Conservation (phyloP, 2,329 filamentous ascomycete genomes). For the Paracamarosporium sp. region DNA sequence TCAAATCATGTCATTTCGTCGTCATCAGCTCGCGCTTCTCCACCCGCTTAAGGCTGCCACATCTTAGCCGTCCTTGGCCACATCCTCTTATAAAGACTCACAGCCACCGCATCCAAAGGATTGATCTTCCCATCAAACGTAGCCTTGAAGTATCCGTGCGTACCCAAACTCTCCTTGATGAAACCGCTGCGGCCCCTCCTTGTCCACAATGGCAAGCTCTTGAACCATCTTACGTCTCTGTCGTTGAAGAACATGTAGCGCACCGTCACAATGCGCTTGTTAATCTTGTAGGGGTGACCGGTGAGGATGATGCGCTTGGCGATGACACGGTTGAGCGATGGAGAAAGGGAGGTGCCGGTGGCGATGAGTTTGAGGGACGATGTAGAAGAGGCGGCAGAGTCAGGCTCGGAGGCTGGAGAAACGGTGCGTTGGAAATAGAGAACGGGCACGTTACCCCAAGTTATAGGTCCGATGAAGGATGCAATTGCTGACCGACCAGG, state of each 20-base stretch:
- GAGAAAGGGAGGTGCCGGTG: slow-evolving; percentile 85
- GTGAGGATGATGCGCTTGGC: slow-evolving; percentile 94
- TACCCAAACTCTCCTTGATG: slow-evolving; percentile 93
- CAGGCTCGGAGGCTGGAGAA: slow-evolving; percentile 22
- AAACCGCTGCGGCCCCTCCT: slow-evolving; percentile 85
- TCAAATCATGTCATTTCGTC: slow-evolving; percentile 5
- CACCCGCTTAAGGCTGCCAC: slow-evolving; percentile 37
- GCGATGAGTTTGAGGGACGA: slow-evolving; percentile 73
- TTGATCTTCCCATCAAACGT: slow-evolving; percentile 97
- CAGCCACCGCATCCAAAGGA: slow-evolving; percentile 90
- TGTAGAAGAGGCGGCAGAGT: slow-evolving; percentile 2
- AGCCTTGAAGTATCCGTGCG: slow-evolving; percentile 99
- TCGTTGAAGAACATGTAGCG: slow-evolving; percentile 99
- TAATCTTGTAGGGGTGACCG: slow-evolving; percentile 97
- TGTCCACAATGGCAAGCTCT: slow-evolving; percentile 94
- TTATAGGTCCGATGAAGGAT: slow-evolving; percentile 86
- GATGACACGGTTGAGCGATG: slow-evolving; percentile 76
- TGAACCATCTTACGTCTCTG: slow-evolving; percentile 97
- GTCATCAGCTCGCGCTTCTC: not conserved
- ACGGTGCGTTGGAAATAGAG: slow-evolving; percentile 79
- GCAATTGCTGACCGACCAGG: slow-evolving; percentile 89
- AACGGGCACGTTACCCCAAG: slow-evolving; percentile 89
- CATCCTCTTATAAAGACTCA: slow-evolving; percentile 68
- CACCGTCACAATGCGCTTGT: slow-evolving; percentile 96
- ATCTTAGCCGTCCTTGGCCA: slow-evolving; percentile 70